Conservation (phyloP, 352 stramenopile species). For the Aphanomyces astaci region DNA sequence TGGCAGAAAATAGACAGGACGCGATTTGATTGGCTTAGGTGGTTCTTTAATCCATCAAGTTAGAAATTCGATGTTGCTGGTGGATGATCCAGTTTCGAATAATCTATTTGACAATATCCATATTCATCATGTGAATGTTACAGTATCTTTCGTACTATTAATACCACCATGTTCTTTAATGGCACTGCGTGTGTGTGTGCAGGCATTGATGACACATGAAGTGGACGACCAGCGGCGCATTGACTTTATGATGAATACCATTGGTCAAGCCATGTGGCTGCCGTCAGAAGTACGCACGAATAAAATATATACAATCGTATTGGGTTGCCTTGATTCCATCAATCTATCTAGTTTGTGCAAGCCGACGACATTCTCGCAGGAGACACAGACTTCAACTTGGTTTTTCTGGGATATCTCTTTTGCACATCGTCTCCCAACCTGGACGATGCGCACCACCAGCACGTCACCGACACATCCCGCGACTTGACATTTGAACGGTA, state of each 20-base stretch:
- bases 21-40: no score
- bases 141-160: no score
- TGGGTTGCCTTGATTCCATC: background rate
- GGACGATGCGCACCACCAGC: constrained; percentile 40
- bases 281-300: constrained; percentile 28
- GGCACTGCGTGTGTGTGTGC: no score
- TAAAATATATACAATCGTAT: background rate
- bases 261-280: constrained; percentile 67
- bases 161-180: no score
- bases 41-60: no score
- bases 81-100: no score
- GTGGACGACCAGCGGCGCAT: constrained; percentile 44
- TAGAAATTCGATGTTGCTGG: no score
- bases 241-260: constrained; percentile 59
- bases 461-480: constrained; percentile 44
- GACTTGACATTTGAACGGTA: constrained; percentile 35
- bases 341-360: constrained; percentile 32
- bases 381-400: constrained; percentile 73
- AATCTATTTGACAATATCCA: no score
- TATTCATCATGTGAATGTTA: no score
- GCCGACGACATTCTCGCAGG: constrained; percentile 58
- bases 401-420: constrained; percentile 60
- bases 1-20: no score
- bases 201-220: constrained; percentile 36
- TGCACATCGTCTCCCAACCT: constrained; percentile 47